Evolutionary conservation across 2,329 filamentous ascomycete species (phyloP), one percentile per base, ranked within the genome.

Genomic region (Exophiala alcalophila): DNA sequence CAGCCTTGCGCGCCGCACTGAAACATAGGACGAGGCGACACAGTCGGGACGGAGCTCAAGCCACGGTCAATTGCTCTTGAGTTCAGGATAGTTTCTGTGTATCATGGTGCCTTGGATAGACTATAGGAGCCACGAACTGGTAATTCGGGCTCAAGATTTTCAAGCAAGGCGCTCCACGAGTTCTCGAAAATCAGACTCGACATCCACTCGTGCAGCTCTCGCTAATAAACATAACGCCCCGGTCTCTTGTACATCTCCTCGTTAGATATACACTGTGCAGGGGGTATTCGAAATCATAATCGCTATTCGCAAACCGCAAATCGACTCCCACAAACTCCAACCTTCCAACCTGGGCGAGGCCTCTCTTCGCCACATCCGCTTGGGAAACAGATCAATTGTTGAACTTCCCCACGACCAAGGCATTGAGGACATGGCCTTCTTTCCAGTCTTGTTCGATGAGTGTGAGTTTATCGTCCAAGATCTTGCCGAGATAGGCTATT

Each of bases 401-500:
- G 7, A 41, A 47, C n/a, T 24, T 40, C 5, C 49, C 49, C 20
- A 49, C 49, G 18, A 92, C 78, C 45, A 92, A 70, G 15, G 83
- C 88, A 61, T 90, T 92, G 40, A 94, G 67, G 23, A 92, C 71
- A 59, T 92, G 77, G 24, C 81, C 84, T 48, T 77, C 73, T 56
- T 81, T 77, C 85, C 86, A 95, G 34, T 84, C 84, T 55, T 92
- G 84, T 3, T 76, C 74, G 30, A 71, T 64, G 12, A 95, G 64
- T 1, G 82, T 74, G 14, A 77, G 61, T 40, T 74, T 73, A 52
- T 91, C 86, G 52, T 81, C 80, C 31, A 95, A 74, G 36, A 90
- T 78, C 60, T 81, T 87, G 54, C 90, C 90, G 64, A 92, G 75
- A 62, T 94, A 94, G 14, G 80, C 82, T 46, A 95, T 76, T 40